Percentiles rank a stretch among this genome's conserved stretches.
Evolutionary conservation across 2,329 filamentous ascomycete species (phyloP).

Genomic region (Aspergillus bombycis): DNA sequence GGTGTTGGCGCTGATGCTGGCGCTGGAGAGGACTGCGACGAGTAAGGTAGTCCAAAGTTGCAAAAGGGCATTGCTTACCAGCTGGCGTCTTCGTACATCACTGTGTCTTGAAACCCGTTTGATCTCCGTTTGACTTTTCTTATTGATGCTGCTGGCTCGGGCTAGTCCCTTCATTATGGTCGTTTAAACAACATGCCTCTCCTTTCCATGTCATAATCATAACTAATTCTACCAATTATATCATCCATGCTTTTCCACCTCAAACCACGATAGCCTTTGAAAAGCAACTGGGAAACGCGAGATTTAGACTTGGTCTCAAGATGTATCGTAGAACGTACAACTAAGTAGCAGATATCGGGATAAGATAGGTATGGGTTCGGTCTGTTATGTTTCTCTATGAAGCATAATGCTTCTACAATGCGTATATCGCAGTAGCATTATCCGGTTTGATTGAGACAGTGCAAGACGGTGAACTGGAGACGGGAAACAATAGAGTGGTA

Average conservation of each 20-base stretch:
- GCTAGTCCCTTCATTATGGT: background rate
- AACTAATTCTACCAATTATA: background rate
- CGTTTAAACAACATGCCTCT: background rate
- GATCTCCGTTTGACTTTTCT: too few species aligned
- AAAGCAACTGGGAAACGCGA: background rate
- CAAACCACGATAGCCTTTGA: background rate
- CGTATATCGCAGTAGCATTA: too few species aligned
- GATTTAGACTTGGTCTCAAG: background rate
- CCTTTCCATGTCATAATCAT: background rate
- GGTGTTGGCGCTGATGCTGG: background rate
- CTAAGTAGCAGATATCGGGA: too few species aligned
- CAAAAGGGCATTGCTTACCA: background rate
- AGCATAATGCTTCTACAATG: too few species aligned
- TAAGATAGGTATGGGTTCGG: too few species aligned
- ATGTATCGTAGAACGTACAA: too few species aligned
- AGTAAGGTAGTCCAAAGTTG: background rate
- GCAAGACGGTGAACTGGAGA: too few species aligned
- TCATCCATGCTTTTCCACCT: rapidly evolving
- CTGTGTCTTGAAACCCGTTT: too few species aligned
- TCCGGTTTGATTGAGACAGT: too few species aligned
- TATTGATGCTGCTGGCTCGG: background rate
- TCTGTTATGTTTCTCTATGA: too few species aligned
- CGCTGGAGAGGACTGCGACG: background rate
- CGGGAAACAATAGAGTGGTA: too few species aligned
- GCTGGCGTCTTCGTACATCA: background rate